Evolutionary conservation across 2,329 filamentous ascomycete genomes (phyloP).

Genomic region (Beauveria australis): DNA sequence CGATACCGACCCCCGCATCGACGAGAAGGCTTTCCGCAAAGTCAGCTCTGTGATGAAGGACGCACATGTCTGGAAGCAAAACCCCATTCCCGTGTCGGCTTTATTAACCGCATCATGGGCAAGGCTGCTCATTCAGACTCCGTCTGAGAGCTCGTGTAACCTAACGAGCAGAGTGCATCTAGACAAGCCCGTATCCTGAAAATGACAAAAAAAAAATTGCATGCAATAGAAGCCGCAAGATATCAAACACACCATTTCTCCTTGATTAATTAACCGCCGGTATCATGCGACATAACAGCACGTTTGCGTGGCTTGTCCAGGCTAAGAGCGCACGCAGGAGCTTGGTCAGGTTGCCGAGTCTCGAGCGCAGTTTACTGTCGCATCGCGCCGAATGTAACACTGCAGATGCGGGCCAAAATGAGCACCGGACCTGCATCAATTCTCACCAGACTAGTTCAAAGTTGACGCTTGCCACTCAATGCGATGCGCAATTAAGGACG

Average conservation of each 20-base stretch:
- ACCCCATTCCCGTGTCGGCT: slow-evolving; percentile 16
- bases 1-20: slow-evolving; percentile 32
- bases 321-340: not conserved
- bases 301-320: not conserved
- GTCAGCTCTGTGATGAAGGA: slow-evolving; percentile 52
- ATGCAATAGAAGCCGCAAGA: not conserved
- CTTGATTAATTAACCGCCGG: not conserved
- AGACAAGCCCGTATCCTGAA: not conserved
- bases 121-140: slow-evolving; percentile 1
- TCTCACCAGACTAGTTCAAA: not conserved
- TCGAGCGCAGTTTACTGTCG: slow-evolving; percentile 3
- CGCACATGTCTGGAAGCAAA: slow-evolving; percentile 38
- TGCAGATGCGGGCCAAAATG: slow-evolving; percentile 5
- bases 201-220: not conserved
- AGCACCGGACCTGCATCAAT: slow-evolving; percentile 4
- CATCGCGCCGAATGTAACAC: slow-evolving; percentile 5
- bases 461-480: not conserved
- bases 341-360: slow-evolving; percentile 3
- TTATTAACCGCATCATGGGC: slow-evolving; percentile 9
- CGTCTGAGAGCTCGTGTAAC: not conserved
- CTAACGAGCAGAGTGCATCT: not conserved
- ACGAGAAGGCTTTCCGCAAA: slow-evolving; percentile 33
- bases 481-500: not conserved
- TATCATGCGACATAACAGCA: not conserved
- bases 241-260: not conserved